Evolutionary conservation across 805 yeast species (phyloP), one percentile per base, ranked within the genome.

Genomic region (Huiozyma sinensis): DNA sequence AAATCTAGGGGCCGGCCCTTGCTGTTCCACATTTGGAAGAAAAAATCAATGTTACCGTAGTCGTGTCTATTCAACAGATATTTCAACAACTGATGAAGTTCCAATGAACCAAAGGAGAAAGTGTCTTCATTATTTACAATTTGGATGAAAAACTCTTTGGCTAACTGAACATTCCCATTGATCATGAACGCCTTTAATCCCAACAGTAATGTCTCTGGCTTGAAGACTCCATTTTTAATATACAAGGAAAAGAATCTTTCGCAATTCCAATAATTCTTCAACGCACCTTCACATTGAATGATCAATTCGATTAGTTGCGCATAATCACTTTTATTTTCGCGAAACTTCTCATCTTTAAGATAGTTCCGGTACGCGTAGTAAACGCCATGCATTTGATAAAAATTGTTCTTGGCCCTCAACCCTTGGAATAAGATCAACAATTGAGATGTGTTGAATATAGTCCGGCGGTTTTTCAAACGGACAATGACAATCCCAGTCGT

Each of bases 91-190:
- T 28, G 31, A 29, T 47, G 45, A 8, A 61, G 46, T 6, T 55
- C 55, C 4, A 36, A 38, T 8, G 47, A 36, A 4, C 50, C 45
- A 13, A 61, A 37, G 1, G 58, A 59, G 36, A 60, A 61, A 0
- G 55, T 55, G 29, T 60, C 63, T 33, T 54, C 57, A 45, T 57
- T 56, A 11, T 53, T 50, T 40, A 60, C 40, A 6, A 56, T 50
- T 36, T 61, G 62, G 1, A 50, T 47, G 43, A 51, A 61, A 46
- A 61, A 60, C 42, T 60, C 63, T 42, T 55, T 58, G 12, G 62
- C 61, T 24, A 60, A 42, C 33, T 54, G 57, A 29, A 52, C 39
- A 43, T 60, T 58, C 28, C 52, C 52, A 43, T 53, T 56, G 41
- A 50, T 51, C 10, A 58, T 45, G 39, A 60, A 55, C 3, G 64